Base-by-base conservation (phyloP, 2,329 filamentous ascomycete species). In the Cadophora sp. region DNA sequence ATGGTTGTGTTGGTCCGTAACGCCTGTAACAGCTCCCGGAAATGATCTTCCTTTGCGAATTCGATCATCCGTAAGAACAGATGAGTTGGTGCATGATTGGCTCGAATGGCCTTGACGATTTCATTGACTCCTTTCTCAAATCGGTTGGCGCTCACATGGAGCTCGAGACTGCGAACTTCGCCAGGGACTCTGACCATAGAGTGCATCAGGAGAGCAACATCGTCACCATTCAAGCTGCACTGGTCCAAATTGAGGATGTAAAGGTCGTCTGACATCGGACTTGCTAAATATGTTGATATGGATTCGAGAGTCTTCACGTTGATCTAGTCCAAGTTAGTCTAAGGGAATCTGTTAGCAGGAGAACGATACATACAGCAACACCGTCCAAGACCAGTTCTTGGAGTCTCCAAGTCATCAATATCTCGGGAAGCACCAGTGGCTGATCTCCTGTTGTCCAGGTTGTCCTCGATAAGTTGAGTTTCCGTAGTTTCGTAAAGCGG, bases 11-110 rank as follows among this genome's bases (percentile, higher is more conserved):
- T 92, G 50, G 80, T 80, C 5, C 84, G 84, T 59, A 92, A 73
- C 1, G 90, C 89, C 66, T 85, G 79, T 7, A 91, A 81, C 58
- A 92, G 79, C 65, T 87, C 83, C 43, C 87, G 83, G 70, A 92
- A 92, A 45, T 76, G 69, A 41, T 74, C 72, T 61, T 78, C 77
- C 58, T 77, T 77, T 9, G 71, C 70, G 53, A 77, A 92, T 74
- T 92, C 90, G 43, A 92, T 85, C 78, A 90, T 87, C 43, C 87
- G 83, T 79, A 92, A 87, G 4, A 87, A 89, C 33, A 92, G 76
- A 70, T 87, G 86, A 2, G 87, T 83, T 1, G 90, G 89, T 0
- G 88, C 86, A 53, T 84, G 79, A 36, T 83, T 82, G 59, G 78
- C 78, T 24, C 81, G 76, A 58, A 88, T 85, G 1, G 85, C 84